A percentile compares a stretch with the other conserved stretches of the same genome.
These are phyloP conservation scores for Lentinula raphanica DNA, from an alignment of 768 basidiomycete genomes.

Conservation along the genomic window DNA sequence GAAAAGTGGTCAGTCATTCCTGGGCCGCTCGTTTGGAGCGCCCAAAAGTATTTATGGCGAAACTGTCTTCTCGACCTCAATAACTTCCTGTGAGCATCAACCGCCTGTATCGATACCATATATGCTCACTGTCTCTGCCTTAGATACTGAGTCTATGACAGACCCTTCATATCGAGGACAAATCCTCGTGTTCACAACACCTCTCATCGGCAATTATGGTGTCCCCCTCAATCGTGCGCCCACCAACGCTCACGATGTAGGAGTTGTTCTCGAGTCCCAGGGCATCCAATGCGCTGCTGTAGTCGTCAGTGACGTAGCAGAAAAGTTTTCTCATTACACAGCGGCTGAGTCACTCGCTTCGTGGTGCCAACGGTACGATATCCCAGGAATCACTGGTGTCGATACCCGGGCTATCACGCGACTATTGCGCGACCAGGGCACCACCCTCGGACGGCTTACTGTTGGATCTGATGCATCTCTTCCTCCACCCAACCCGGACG, in stretches of 20 bases:
- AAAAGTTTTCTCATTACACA: conserved; percentile 90
- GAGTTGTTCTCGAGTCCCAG: conserved; percentile 83
- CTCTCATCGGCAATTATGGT: conserved; percentile 98
- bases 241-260: conserved; percentile 69
- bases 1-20: conserved; percentile 90
- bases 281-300: conserved; percentile 89
- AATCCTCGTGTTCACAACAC: conserved; percentile 97
- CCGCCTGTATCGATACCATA: not conserved
- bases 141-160: conserved; percentile 99
- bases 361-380: conserved; percentile 87
- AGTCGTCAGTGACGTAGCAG: conserved; percentile 91
- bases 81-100: conserved; percentile 81
- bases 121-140: conserved; percentile 10
- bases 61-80: conserved; percentile 98
- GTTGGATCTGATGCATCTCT: conserved; percentile 66
- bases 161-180: conserved; percentile 98
- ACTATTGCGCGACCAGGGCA: conserved; percentile 92
- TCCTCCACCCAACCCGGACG: conserved; percentile 53
- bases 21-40: conserved; percentile 85
- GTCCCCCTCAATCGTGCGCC: conserved; percentile 80
- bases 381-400: conserved; percentile 94
- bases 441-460: conserved; percentile 88
- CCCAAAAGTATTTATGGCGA: conserved; percentile 87
- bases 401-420: conserved; percentile 96
- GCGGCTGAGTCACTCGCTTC: conserved; percentile 89